Conservation (phyloP, 164 flowering plant genomes). For the Stephania cephalantha region DNA sequence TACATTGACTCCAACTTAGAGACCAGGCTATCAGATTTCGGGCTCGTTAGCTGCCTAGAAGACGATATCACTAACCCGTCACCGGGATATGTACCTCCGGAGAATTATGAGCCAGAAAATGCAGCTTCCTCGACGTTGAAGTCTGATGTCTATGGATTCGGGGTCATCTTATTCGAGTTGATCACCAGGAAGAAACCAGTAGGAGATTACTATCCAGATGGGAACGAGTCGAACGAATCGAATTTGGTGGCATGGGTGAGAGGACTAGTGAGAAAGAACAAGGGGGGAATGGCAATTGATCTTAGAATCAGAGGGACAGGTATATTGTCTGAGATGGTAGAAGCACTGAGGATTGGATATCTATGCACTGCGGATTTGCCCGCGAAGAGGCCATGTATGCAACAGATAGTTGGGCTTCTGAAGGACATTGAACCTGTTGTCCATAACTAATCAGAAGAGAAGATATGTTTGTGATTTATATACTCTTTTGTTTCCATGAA, state of each 20-base stretch:
- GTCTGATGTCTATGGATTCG: constrained; percentile 77
- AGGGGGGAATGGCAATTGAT: constrained; percentile 50
- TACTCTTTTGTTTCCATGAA: constrained; percentile 1
- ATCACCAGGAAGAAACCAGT: constrained; percentile 72
- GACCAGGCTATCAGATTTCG: constrained; percentile 81
- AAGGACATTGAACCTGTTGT: constrained; percentile 65
- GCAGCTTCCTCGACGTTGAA: constrained; percentile 41
- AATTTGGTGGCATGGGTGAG: constrained; percentile 73
- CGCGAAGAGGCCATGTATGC: constrained; percentile 81
- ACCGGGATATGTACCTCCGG: constrained; percentile 65
- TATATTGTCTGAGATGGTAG: constrained; percentile 50
- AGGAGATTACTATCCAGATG: constrained; percentile 58
- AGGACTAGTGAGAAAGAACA: constrained; percentile 51
- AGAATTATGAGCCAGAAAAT: constrained; percentile 31
- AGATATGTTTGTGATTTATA: neutral
- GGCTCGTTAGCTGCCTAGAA: constrained; percentile 50
- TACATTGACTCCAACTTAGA: constrained; percentile 62
- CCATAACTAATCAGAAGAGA: constrained; percentile 15
- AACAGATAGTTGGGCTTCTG: constrained; percentile 84
- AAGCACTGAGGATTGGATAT: constrained; percentile 78
- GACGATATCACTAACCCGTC: constrained; percentile 48
- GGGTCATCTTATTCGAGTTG: constrained; percentile 72
- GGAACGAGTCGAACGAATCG: constrained; percentile 37
- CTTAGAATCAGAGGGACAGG: constrained; percentile 59
- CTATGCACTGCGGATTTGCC: constrained; percentile 88